A percentile compares a stretch with the other conserved stretches of the same genome.
Evolutionary conservation across 73 alveolate species (phyloP).

Genomic region (Paramecium pentaurelia): DNA sequence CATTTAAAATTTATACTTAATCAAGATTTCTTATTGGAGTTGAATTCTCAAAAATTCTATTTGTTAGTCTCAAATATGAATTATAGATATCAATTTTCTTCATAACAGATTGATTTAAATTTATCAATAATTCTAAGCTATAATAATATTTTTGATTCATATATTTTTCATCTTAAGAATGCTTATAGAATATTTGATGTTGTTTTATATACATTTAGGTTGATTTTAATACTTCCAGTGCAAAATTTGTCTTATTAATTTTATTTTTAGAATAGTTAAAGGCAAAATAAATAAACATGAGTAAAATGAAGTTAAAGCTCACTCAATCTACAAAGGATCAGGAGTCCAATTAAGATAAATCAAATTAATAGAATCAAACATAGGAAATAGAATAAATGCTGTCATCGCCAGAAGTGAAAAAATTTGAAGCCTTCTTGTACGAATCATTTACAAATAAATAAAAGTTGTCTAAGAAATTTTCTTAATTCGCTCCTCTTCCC

Average conservation of each 20-base stretch:
- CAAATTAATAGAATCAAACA: background rate
- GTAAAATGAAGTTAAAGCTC: background rate
- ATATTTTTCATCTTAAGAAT: background rate
- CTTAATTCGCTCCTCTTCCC: background rate
- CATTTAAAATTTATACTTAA: background rate
- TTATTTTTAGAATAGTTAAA: background rate
- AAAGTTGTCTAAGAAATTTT: background rate
- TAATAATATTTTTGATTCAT: background rate
- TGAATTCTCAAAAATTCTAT: background rate
- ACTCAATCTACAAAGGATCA: background rate
- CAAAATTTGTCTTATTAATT: background rate
- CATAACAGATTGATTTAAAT: background rate
- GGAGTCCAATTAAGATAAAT: background rate
- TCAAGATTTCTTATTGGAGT: background rate
- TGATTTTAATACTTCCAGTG: background rate
- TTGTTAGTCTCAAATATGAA: background rate
- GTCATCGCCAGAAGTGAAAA: conserved; percentile 1
- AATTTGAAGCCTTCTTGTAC: background rate
- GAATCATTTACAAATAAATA: background rate
- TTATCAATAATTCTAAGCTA: background rate
- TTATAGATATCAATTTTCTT: background rate
- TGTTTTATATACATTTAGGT: background rate
- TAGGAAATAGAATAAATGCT: background rate
- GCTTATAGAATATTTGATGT: background rate
- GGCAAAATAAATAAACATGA: background rate